phyloP scores from a whole-genome alignment of 208 protist genomes.

The Trypanosomatidae sp. region DNA sequence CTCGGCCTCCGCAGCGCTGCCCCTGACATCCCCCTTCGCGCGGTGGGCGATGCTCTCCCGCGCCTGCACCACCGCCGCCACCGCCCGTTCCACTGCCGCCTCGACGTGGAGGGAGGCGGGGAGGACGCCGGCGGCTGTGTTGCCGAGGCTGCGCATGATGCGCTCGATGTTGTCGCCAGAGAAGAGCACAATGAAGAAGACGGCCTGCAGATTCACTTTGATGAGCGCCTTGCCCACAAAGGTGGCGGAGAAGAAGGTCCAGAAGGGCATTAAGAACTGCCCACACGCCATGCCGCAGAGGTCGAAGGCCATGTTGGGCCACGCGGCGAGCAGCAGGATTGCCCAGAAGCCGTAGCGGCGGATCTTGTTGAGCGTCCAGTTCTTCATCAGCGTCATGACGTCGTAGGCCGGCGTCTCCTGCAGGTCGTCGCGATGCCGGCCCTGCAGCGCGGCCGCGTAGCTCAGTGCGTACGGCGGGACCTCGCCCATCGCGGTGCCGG shows the following conservation, averaged over 20 bases:
- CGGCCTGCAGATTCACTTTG: constrained; percentile 88
- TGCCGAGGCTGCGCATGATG: constrained; percentile 36
- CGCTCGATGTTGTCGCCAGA: constrained; percentile 80
- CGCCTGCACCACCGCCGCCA: constrained; percentile 46
- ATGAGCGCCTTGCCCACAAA: constrained; percentile 95
- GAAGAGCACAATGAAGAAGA: constrained; percentile 91
- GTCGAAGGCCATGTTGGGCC: constrained; percentile 97
- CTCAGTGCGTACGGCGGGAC: constrained; percentile 96
- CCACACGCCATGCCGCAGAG: constrained; percentile 96
- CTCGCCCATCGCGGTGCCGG: constrained; percentile 97
- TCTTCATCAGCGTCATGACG: constrained; percentile 78
- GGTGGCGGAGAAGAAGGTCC: constrained; percentile 96
- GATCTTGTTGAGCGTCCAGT: constrained; percentile 79
- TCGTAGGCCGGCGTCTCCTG: constrained; percentile 44
- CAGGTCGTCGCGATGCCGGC: constrained; percentile 40
- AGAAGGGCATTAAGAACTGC: constrained; percentile 96
- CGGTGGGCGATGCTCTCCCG: constrained; percentile 71
- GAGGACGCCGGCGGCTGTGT: constrained; percentile 17
- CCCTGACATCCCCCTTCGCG: constrained; percentile 38
- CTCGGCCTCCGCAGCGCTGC: constrained; percentile 1
- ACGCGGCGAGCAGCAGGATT: constrained; percentile 93
- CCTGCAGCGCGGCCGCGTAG: constrained; percentile 83
- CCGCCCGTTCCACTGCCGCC: constrained; percentile 30
- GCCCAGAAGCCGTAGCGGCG: constrained; percentile 93
- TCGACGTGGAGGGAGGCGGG: constrained; percentile 36